These are phyloP conservation scores for Cyphellophora europaea DNA, from an alignment of 2,329 filamentous ascomycete species.

Conservation along the genomic window DNA sequence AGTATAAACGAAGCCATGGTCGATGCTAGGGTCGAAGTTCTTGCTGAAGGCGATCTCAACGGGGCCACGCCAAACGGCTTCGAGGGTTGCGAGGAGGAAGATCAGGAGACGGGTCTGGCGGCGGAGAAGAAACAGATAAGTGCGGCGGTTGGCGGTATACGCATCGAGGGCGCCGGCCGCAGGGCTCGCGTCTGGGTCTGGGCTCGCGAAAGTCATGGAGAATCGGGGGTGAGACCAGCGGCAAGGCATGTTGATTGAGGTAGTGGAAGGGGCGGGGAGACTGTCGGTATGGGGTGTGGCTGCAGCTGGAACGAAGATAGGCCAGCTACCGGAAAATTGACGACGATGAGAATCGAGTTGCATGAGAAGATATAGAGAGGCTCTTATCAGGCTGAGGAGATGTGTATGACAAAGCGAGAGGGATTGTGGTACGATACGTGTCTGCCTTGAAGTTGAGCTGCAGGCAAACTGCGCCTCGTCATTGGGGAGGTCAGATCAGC, in stretches of 20 bases:
- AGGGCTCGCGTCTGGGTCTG: neutral
- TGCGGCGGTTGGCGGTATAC: neutral
- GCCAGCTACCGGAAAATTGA: neutral
- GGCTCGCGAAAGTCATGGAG: neutral
- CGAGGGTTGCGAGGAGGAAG: neutral
- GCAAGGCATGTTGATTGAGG: too few relatives aligned
- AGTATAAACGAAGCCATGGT: neutral
- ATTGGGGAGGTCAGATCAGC: too few relatives aligned
- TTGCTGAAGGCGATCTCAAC: neutral
- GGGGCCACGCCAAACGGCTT: neutral
- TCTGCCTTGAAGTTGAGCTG: too few relatives aligned
- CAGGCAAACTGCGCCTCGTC: too few relatives aligned
- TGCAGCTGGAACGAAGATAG: neutral
- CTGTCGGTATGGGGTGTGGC: too few relatives aligned
- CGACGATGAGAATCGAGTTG: neutral
- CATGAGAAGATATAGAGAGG: too few relatives aligned
- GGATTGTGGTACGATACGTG: too few relatives aligned
- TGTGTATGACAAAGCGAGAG: too few relatives aligned
- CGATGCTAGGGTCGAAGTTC: neutral
- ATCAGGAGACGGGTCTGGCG: neutral
- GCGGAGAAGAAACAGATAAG: neutral
- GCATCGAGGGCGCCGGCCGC: neutral
- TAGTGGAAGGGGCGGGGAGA: too few relatives aligned
- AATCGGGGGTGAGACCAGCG: too few relatives aligned
- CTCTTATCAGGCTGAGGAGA: too few relatives aligned